Evolutionary conservation across 1,284 basidiomycete genomes (phyloP).

Genomic region (Calocybe gambosa): DNA sequence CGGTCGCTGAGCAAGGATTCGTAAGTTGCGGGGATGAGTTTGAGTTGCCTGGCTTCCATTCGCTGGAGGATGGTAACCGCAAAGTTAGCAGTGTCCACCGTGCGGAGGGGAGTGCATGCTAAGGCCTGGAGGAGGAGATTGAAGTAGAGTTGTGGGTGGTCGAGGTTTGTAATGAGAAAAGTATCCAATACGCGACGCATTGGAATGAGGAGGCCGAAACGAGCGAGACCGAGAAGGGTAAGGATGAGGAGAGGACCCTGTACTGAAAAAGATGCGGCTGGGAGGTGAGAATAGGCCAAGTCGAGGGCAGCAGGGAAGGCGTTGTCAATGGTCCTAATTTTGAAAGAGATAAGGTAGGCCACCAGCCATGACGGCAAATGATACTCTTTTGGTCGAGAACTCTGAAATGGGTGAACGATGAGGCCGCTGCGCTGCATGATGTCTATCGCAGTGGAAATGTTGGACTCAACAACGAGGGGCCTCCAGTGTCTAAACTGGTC

Average conservation of each 20-base stretch:
- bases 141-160: conserved; percentile 36
- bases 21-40: conserved; percentile 39
- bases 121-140: conserved; percentile 52
- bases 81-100: conserved; percentile 32
- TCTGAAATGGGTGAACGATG: not conserved
- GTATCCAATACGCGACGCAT: conserved; percentile 36
- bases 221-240: conserved; percentile 41
- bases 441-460: conserved; percentile 28
- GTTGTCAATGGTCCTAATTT: conserved; percentile 36
- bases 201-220: conserved; percentile 38
- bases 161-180: conserved; percentile 36
- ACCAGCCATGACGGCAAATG: conserved; percentile 45
- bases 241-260: conserved; percentile 42
- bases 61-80: conserved; percentile 37
- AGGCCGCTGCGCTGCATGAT: conserved; percentile 12
- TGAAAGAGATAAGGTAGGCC: conserved; percentile 44
- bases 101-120: conserved; percentile 33
- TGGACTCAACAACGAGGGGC: conserved; percentile 25
- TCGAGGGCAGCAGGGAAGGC: conserved; percentile 34
- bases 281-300: conserved; percentile 33
- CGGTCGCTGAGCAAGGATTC: conserved; percentile 40
- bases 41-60: conserved; percentile 38
- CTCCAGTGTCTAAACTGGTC: conserved; percentile 35
- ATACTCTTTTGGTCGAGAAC: not conserved
- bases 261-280: conserved; percentile 24